Conservation (phyloP, 2,329 filamentous ascomycete genomes). For the Aspergillus thermomutatus region DNA sequence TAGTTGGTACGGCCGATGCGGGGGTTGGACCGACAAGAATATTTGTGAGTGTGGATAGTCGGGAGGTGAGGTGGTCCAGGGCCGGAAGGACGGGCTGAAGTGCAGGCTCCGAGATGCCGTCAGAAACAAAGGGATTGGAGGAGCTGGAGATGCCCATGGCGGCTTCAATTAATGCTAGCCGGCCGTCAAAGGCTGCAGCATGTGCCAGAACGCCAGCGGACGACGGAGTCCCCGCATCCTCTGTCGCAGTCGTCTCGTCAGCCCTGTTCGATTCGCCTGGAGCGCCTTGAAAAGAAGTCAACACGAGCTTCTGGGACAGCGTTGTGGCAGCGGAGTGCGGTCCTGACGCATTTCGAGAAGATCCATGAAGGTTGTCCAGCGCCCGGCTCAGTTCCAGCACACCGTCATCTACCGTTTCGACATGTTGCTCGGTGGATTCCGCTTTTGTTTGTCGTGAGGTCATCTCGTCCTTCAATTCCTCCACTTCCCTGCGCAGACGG, state of each 20-base stretch:
- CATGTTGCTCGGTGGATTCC: slow-evolving; percentile 45
- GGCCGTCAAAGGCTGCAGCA: slow-evolving; percentile 81
- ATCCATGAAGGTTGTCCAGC: slow-evolving; percentile 60
- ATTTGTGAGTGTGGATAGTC: slow-evolving; percentile 68
- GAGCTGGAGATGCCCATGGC: slow-evolving; percentile 74
- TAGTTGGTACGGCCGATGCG: slow-evolving; percentile 23
- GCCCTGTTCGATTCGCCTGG: not conserved
- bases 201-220: slow-evolving; percentile 63
- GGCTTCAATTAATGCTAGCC: slow-evolving; percentile 74
- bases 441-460: slow-evolving; percentile 50
- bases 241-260: slow-evolving; percentile 5
- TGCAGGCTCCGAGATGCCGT: slow-evolving; percentile 49
- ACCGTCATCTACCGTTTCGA: slow-evolving; percentile 49
- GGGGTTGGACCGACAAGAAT: slow-evolving; percentile 38
- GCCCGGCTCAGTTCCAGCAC: slow-evolving; percentile 68
- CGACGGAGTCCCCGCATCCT: slow-evolving; percentile 10
- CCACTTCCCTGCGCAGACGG: slow-evolving; percentile 76
- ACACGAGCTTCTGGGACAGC: slow-evolving; percentile 33
- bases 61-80: slow-evolving; percentile 74
- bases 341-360: slow-evolving; percentile 23
- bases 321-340: slow-evolving; percentile 32
- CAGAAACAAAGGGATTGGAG: slow-evolving; percentile 52
- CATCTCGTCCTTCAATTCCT: slow-evolving; percentile 62
- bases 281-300: slow-evolving; percentile 9
- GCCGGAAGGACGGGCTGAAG: slow-evolving; percentile 73